phyloP scores from a whole-genome alignment of 2,329 filamentous ascomycete genomes.

The Penicillium sp. region DNA sequence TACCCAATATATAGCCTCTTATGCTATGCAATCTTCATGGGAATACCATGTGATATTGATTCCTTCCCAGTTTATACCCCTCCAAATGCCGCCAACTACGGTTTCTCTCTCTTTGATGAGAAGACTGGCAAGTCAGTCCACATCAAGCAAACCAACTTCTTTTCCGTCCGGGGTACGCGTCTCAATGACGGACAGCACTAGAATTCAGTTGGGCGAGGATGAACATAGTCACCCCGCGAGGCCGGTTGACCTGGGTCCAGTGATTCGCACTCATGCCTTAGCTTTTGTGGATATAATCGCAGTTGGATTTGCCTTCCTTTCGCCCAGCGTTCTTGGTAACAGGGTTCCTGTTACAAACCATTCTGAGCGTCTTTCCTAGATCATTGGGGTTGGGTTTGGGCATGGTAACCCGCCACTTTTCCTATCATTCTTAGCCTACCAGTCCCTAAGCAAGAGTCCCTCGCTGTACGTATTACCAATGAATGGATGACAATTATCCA shows the following conservation, averaged over 20 bases:
- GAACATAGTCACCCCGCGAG: neutral
- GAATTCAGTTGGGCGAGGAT: neutral
- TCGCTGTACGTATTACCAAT: neutral
- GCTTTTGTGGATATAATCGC: neutral
- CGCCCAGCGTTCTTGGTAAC: neutral
- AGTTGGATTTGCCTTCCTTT: neutral
- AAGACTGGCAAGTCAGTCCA: slow-evolving; percentile 73
- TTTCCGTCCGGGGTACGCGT: slow-evolving; percentile 58
- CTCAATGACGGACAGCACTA: slow-evolving; percentile 21
- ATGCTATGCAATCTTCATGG: neutral
- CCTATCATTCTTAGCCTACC: neutral
- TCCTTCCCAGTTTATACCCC: slow-evolving; percentile 69
- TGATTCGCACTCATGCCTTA: neutral
- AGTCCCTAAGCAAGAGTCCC: neutral
- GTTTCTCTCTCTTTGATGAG: slow-evolving; percentile 80
- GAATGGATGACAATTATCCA: neutral
- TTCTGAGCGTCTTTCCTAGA: neutral
- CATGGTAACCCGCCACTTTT: neutral
- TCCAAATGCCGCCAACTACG: slow-evolving; percentile 80
- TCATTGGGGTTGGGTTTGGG: neutral
- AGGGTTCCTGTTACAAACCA: too few species aligned
- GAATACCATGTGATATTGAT: neutral
- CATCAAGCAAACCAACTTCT: slow-evolving; percentile 71
- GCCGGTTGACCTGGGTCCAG: neutral
- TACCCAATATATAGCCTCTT: neutral